These are phyloP conservation scores for Diutina ranongensis DNA, from an alignment of 1,139 yeast genomes.

Conservation along the genomic window DNA sequence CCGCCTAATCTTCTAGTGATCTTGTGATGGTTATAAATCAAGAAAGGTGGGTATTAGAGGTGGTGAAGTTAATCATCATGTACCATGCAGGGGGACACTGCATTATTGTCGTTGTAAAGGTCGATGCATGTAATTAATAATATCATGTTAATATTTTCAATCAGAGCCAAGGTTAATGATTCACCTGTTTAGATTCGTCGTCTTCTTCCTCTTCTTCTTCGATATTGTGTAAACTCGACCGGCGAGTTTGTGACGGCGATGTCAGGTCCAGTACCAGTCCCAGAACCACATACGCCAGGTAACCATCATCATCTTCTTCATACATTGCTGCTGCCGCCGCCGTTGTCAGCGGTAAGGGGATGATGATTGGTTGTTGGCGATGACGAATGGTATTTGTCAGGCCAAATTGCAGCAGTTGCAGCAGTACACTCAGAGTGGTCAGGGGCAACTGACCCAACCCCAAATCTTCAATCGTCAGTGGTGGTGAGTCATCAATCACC, in stretches of 20 bases:
- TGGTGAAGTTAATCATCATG: too few species aligned
- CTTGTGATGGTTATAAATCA: too few species aligned
- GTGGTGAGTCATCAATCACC: background rate
- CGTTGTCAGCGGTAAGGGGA: background rate
- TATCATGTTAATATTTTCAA: too few species aligned
- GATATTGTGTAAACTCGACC: conserved; percentile 6
- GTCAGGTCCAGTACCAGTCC: background rate
- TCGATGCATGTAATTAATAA: too few species aligned
- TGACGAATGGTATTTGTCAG: conserved; percentile 1
- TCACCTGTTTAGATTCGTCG: too few species aligned
- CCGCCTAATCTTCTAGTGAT: too few species aligned
- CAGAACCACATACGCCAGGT: background rate
- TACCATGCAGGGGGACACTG: too few species aligned
- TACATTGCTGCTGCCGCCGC: background rate
- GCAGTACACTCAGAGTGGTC: background rate
- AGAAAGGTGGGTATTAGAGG: too few species aligned
- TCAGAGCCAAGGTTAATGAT: too few species aligned
- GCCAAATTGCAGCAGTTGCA: background rate
- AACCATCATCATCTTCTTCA: conserved; percentile 4
- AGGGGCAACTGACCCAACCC: conserved; percentile 4
- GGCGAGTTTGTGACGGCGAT: conserved; percentile 2
- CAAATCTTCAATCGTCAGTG: background rate
- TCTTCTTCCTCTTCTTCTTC: conserved; percentile 1
- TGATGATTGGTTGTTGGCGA: background rate
- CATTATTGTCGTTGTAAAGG: too few species aligned